Conservation (phyloP, 176 grass and related monocot species). For the Raddia distichophylla region DNA sequence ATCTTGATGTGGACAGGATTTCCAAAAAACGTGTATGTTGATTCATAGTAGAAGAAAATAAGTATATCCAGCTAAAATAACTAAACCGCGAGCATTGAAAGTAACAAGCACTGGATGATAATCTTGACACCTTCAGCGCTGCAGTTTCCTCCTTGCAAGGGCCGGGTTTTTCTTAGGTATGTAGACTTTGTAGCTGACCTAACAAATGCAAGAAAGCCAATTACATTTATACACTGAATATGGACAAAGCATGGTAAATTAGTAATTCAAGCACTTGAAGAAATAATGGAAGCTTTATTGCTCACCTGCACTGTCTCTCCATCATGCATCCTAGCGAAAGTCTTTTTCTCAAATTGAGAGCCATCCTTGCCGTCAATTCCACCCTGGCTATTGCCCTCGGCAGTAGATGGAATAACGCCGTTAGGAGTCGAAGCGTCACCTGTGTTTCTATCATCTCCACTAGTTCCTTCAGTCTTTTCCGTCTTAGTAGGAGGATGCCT, state of each 20-base stretch:
- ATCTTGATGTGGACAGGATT: slow-evolving; percentile 15
- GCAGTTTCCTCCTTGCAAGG: slow-evolving; percentile 77
- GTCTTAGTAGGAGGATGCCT: slow-evolving; percentile 11
- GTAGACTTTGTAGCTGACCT: slow-evolving; percentile 98
- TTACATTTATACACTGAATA: slow-evolving; percentile 29
- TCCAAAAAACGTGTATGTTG: neutral
- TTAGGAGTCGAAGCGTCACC: slow-evolving; percentile 37
- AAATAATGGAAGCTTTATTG: slow-evolving; percentile 9
- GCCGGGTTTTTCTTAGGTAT: slow-evolving; percentile 76
- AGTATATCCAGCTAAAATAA: slow-evolving; percentile 36
- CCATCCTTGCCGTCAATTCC: slow-evolving; percentile 39
- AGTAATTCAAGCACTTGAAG: slow-evolving; percentile 27
- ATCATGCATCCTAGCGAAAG: slow-evolving; percentile 91
- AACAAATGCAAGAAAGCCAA: slow-evolving; percentile 41
- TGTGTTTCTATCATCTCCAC: slow-evolving; percentile 37
- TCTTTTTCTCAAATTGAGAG: slow-evolving; percentile 82
- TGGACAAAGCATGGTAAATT: slow-evolving; percentile 2
- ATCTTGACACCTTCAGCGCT: slow-evolving; percentile 52
- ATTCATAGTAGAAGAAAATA: slow-evolving; percentile 27
- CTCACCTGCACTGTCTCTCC: slow-evolving; percentile 83
- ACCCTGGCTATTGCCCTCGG: slow-evolving; percentile 36
- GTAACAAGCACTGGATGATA: slow-evolving; percentile 5
- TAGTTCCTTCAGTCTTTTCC: slow-evolving; percentile 38
- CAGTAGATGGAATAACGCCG: slow-evolving; percentile 24
- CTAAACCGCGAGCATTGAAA: neutral